A percentile compares a stretch with the other conserved stretches of the same genome.
Conservation (phyloP, 169 alveolate genomes). For the Cryptosporidium baileyi region DNA sequence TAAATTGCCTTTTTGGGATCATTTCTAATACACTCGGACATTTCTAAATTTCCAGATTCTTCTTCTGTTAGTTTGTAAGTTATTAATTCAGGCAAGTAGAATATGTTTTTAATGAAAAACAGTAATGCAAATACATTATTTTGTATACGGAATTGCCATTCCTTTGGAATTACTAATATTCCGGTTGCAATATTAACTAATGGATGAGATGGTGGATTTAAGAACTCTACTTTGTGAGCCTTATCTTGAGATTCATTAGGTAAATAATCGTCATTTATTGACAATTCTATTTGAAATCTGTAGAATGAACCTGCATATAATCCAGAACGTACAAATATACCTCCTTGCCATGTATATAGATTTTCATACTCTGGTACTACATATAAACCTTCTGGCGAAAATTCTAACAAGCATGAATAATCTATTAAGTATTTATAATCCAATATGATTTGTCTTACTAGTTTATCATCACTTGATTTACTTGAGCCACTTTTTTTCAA, state of each 20-base stretch:
- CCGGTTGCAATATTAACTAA: constrained; percentile 22
- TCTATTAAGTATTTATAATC: constrained; percentile 22
- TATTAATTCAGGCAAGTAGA: constrained; percentile 45
- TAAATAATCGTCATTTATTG: background rate
- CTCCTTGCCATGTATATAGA: constrained; percentile 52
- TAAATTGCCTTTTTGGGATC: constrained; percentile 51
- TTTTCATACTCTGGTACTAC: constrained; percentile 58
- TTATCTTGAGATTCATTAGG: background rate
- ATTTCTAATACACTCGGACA: constrained; percentile 42
- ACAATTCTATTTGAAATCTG: constrained; percentile 40
- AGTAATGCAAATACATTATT: constrained; percentile 29
- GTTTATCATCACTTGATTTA: constrained; percentile 6
- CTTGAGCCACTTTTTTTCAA: background rate
- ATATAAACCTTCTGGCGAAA: constrained; percentile 60
- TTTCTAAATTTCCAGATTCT: constrained; percentile 17
- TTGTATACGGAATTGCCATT: constrained; percentile 15
- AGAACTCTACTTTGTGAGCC: constrained; percentile 34
- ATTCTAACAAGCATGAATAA: constrained; percentile 58
- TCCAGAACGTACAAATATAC: constrained; percentile 61
- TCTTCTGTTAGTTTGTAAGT: constrained; percentile 2
- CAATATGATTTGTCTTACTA: constrained; percentile 23
- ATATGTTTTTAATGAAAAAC: constrained; percentile 35
- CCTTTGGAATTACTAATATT: constrained; percentile 13
- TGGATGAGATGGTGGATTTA: constrained; percentile 66
- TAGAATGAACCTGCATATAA: constrained; percentile 46